Conservation (phyloP, 306 rosid species). For the Trifolium pratense region DNA sequence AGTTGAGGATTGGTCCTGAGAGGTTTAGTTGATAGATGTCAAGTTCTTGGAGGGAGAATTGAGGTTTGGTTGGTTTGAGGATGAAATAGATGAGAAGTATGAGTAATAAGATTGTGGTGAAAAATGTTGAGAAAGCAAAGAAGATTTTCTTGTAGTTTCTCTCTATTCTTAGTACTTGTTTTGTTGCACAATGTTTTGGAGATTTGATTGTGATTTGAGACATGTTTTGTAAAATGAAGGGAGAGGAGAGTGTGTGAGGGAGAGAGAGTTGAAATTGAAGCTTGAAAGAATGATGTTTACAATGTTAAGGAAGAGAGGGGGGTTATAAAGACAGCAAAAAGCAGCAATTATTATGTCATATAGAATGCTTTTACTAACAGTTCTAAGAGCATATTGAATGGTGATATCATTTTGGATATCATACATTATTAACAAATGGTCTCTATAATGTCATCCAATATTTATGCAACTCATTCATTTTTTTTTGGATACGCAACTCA, state of each 20-base stretch:
- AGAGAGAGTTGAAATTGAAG: not conserved
- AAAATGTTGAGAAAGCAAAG: constrained; percentile 53
- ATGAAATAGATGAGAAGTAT: constrained; percentile 66
- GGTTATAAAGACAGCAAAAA: constrained; percentile 46
- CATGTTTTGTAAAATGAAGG: constrained; percentile 49
- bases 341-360: constrained; percentile 53
- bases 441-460: too few species aligned
- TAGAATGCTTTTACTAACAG: constrained; percentile 52
- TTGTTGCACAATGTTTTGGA: constrained; percentile 82
- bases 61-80: constrained; percentile 78
- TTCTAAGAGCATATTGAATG: constrained; percentile 6
- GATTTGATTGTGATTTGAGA: constrained; percentile 62
- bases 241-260: not conserved
- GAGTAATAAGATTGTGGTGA: constrained; percentile 57
- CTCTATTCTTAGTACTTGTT: constrained; percentile 51
- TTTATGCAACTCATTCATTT: too few species aligned
- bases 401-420: too few species aligned
- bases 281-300: constrained; percentile 43
- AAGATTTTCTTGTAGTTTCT: constrained; percentile 70
- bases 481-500: too few species aligned
- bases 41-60: constrained; percentile 71
- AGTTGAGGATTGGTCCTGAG: constrained; percentile 67
- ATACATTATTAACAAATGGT: too few species aligned
- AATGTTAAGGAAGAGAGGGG: constrained; percentile 52
- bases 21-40: constrained; percentile 78